Conservation (phyloP, 768 basidiomycete genomes). For the Coprinellus micaceus region DNA sequence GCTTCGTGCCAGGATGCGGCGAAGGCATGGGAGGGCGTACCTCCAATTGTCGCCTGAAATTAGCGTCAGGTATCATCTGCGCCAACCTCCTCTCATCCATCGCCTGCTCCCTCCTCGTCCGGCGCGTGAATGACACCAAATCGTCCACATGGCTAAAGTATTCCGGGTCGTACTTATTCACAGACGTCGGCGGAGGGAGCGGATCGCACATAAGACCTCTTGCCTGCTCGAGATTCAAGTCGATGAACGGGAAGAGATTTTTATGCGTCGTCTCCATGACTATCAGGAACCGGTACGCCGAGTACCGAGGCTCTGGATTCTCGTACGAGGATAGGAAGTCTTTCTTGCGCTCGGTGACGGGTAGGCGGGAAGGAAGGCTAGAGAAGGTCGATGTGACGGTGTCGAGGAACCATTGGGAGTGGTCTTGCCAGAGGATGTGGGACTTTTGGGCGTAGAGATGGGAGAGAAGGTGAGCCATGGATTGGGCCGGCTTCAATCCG, state of each 20-base stretch:
- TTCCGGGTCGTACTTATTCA: slow-evolving; percentile 61
- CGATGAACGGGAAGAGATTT: slow-evolving; percentile 68
- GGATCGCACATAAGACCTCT: slow-evolving; percentile 81
- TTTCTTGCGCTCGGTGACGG: slow-evolving; percentile 28
- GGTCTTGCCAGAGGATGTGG: slow-evolving; percentile 76
- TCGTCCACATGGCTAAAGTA: slow-evolving; percentile 74
- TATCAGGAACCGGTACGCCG: slow-evolving; percentile 71
- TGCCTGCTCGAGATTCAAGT: slow-evolving; percentile 45
- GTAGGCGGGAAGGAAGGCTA: slow-evolving; percentile 31
- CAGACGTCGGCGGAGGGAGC: slow-evolving; percentile 63
- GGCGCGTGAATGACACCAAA: slow-evolving; percentile 32
- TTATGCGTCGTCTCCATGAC: slow-evolving; percentile 65
- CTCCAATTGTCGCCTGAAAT: slow-evolving; percentile 55
- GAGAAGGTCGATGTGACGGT: slow-evolving; percentile 47
- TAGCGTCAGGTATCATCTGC: slow-evolving; percentile 54
- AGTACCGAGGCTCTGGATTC: slow-evolving; percentile 38
- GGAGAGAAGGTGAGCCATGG: slow-evolving; percentile 72
- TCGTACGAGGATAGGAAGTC: slow-evolving; percentile 39
- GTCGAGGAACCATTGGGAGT: slow-evolving; percentile 65
- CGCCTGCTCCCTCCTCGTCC: slow-evolving; percentile 40
- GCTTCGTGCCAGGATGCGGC: background rate
- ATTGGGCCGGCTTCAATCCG: slow-evolving; percentile 36
- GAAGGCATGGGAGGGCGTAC: slow-evolving; percentile 22
- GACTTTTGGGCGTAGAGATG: slow-evolving; percentile 87
- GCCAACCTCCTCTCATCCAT: slow-evolving; percentile 51